Evolutionary conservation across 2,329 filamentous ascomycete genomes (phyloP).

Genomic region (Hymenoscyphus repandus): DNA sequence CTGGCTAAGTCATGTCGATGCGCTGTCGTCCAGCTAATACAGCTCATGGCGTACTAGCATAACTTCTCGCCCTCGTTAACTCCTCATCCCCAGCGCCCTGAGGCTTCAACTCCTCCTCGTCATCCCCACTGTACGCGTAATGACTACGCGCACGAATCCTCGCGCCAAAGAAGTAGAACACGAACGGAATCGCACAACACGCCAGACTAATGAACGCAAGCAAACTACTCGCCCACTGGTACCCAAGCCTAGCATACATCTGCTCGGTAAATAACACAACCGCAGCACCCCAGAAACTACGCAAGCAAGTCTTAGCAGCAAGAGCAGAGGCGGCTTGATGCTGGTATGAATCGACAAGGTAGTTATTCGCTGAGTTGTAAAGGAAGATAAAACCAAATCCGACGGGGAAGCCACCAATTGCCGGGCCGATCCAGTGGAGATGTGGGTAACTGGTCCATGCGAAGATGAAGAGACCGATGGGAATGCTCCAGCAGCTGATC

Average conservation of each 20-base stretch:
- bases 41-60: slow-evolving; percentile 24
- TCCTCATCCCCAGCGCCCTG: slow-evolving; percentile 12
- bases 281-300: slow-evolving; percentile 73
- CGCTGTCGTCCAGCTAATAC: slow-evolving; percentile 9
- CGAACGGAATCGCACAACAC: slow-evolving; percentile 77
- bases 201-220: slow-evolving; percentile 6
- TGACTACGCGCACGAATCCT: slow-evolving; percentile 62
- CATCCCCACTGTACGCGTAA: slow-evolving; percentile 66
- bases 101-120: slow-evolving; percentile 34
- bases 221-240: slow-evolving; percentile 7
- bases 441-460: slow-evolving; percentile 58
- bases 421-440: slow-evolving; percentile 53
- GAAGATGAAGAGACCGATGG: slow-evolving; percentile 61
- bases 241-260: slow-evolving; percentile 68
- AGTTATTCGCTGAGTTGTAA: slow-evolving; percentile 56
- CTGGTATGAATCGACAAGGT: slow-evolving; percentile 59
- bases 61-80: slow-evolving; percentile 23
- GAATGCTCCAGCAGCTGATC: slow-evolving; percentile 68
- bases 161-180: slow-evolving; percentile 76
- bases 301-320: slow-evolving; percentile 75
- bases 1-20: too few relatives aligned
- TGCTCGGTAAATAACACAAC: slow-evolving; percentile 63
- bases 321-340: slow-evolving; percentile 76
- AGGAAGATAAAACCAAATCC: slow-evolving; percentile 63
- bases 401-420: slow-evolving; percentile 51